phyloP scores from a whole-genome alignment of 352 stramenopile genomes.

The Globisporangium parvum region DNA sequence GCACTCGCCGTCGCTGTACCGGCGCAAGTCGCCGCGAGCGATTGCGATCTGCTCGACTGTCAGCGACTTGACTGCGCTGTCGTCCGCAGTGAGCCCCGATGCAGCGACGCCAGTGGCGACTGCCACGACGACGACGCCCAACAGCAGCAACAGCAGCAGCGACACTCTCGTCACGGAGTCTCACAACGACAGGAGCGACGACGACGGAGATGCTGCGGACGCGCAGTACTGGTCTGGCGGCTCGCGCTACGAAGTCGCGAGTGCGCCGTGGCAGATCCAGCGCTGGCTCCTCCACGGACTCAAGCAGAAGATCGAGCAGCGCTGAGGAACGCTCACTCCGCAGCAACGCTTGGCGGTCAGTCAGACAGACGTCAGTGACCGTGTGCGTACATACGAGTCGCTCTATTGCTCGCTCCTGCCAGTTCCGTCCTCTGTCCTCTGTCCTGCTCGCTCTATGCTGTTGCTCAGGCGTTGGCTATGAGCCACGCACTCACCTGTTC shows the following conservation, averaged over 20 bases:
- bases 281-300: slow-evolving; percentile 37
- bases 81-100: neutral
- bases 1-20: slow-evolving; percentile 3
- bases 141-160: neutral
- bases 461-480: too few relatives aligned
- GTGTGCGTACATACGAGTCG: neutral
- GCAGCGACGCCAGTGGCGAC: neutral
- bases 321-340: neutral
- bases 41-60: neutral
- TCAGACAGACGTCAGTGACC: neutral
- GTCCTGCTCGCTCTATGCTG: too few relatives aligned
- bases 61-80: neutral
- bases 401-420: too few relatives aligned
- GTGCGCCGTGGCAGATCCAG: slow-evolving; percentile 40
- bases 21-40: slow-evolving; percentile 9
- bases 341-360: neutral
- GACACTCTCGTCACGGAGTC: neutral
- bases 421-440: too few relatives aligned
- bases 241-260: slow-evolving; percentile 28
- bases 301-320: slow-evolving; percentile 24
- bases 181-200: neutral
- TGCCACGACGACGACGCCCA: neutral
- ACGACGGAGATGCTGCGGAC: neutral
- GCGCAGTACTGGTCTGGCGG: slow-evolving; percentile 16
- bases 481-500: too few relatives aligned